Percentiles rank a stretch among this genome's conserved stretches.
These are phyloP conservation scores for Podospora bellae-mahoneyi DNA, from an alignment of 495 filamentous ascomycete genomes.

Conservation along the genomic window DNA sequence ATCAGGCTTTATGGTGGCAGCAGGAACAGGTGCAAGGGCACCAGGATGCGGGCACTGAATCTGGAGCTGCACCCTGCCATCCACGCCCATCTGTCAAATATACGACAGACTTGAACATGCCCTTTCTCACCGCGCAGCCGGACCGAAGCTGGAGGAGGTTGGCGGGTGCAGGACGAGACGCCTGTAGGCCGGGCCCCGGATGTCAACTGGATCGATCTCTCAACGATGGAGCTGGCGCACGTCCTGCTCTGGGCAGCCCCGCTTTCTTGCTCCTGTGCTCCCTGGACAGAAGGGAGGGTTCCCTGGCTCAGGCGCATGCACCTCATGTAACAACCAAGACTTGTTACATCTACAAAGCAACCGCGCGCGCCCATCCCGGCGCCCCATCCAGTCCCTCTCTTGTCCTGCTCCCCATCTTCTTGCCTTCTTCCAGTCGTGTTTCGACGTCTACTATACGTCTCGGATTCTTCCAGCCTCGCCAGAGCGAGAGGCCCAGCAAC, in stretches of 20 bases:
- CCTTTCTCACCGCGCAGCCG: not conserved
- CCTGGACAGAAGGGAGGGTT: constrained; percentile 2
- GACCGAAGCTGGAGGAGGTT: not conserved
- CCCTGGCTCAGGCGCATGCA: constrained; percentile 5
- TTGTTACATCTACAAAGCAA: constrained; percentile 8
- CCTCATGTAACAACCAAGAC: constrained; percentile 23
- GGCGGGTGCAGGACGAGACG: not conserved
- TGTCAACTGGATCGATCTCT: too few species aligned
- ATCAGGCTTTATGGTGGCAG: constrained; percentile 11
- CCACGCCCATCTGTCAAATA: not conserved
- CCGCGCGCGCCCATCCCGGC: constrained; percentile 13
- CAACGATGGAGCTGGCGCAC: constrained; percentile 1
- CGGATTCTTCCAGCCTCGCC: constrained; percentile 13
- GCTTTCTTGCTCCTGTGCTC: not conserved
- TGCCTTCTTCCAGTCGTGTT: constrained; percentile 5
- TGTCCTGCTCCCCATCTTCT: constrained; percentile 6
- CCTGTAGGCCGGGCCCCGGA: too few species aligned
- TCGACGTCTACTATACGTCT: constrained; percentile 25
- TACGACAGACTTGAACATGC: not conserved
- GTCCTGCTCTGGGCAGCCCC: not conserved
- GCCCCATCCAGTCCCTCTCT: constrained; percentile 9
- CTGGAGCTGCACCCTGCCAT: not conserved
- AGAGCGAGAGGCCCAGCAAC: constrained; percentile 8
- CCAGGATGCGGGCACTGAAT: constrained; percentile 1
- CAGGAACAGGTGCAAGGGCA: not conserved